These are phyloP conservation scores for Tuber borchii DNA, from an alignment of 495 filamentous ascomycete genomes.

Conservation along the genomic window DNA sequence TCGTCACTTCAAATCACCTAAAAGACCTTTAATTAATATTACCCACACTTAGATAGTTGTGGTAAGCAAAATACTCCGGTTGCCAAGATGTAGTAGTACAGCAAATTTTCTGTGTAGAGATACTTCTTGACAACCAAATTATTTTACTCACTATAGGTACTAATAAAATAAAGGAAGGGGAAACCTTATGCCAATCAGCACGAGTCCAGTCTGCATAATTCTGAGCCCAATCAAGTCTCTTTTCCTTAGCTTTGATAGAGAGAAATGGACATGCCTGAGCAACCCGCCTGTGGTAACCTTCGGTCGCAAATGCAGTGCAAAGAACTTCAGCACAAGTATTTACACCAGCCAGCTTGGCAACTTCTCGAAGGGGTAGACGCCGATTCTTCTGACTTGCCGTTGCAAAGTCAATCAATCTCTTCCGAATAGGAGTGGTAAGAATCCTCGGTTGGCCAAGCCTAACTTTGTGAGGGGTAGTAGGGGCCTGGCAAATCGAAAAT, in stretches of 20 bases:
- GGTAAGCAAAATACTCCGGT: too few species aligned
- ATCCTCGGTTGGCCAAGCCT: not conserved
- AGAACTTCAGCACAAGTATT: not conserved
- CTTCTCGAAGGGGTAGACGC: not conserved
- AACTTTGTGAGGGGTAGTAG: too few species aligned
- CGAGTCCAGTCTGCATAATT: not conserved
- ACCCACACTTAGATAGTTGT: too few species aligned
- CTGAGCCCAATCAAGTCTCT: not conserved
- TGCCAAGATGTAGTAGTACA: too few species aligned
- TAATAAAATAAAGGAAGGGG: not conserved
- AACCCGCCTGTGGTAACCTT: constrained; percentile 6
- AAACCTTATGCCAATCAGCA: not conserved
- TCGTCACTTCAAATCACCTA: not conserved
- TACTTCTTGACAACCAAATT: too few species aligned
- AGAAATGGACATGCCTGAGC: not conserved
- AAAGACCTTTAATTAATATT: constrained; percentile 1
- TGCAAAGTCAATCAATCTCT: not conserved
- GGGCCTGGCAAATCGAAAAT: too few species aligned
- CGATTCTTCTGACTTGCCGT: not conserved
- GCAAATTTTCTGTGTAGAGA: too few species aligned
- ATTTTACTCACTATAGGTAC: too few species aligned
- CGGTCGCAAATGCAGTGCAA: not conserved
- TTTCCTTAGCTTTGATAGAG: not conserved
- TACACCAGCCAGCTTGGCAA: not conserved
- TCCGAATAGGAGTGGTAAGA: not conserved